Conservation (phyloP, 306 rosid genomes). For the Pyrus bretschneideri region DNA sequence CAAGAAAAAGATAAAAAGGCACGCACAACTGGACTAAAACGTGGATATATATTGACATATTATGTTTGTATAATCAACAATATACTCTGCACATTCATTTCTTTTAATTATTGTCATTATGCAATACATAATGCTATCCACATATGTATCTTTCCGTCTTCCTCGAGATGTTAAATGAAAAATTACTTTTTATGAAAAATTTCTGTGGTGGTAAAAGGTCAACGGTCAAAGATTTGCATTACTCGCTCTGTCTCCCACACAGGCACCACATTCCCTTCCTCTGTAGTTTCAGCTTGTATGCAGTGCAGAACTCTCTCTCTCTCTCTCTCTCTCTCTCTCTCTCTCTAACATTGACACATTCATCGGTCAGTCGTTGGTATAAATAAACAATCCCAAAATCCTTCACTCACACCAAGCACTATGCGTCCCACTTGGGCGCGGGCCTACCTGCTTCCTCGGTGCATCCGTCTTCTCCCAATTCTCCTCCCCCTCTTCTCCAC, state of each 20-base stretch:
- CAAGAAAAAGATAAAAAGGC: neutral
- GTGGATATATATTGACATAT: neutral
- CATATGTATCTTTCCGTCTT: constrained; percentile 1
- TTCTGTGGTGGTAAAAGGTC: constrained; percentile 22
- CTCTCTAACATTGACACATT: neutral
- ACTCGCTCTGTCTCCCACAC: constrained; percentile 63
- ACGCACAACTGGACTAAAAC: neutral
- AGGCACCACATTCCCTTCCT: constrained; percentile 4
- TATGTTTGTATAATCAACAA: neutral
- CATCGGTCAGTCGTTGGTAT: neutral
- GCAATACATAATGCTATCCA: neutral
- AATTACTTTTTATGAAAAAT: neutral
- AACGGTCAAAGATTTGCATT: constrained; percentile 83
- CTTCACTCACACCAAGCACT: constrained; percentile 54
- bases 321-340: constrained; percentile 10
- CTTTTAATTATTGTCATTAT: neutral
- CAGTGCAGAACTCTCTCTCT: neutral
- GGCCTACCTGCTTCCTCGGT: constrained; percentile 59
- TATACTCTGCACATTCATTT: neutral
- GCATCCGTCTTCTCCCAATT: constrained; percentile 43
- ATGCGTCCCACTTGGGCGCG: constrained; percentile 46
- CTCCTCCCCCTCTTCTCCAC: constrained; percentile 18
- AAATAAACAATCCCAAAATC: constrained; percentile 67
- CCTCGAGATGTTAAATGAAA: constrained; percentile 69
- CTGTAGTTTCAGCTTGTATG: neutral